Evolutionary conservation across 108 stramenopile species (phyloP).

Genomic region (Bacterosira constricta): DNA sequence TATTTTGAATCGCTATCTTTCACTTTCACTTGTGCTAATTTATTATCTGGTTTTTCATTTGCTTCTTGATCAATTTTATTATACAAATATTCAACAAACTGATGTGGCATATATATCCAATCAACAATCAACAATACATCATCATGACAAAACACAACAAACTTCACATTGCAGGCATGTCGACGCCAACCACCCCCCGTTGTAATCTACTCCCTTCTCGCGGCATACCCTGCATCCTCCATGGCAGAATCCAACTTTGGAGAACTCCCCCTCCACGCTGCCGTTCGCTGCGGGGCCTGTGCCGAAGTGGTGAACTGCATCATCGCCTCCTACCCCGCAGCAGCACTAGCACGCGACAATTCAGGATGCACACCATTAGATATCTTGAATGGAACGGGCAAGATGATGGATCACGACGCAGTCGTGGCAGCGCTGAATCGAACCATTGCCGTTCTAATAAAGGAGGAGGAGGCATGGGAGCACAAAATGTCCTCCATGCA

Average conservation of each 20-base stretch:
- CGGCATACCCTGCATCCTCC: slow-evolving; percentile 54
- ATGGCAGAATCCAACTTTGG: slow-evolving; percentile 60
- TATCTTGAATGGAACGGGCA: slow-evolving; percentile 51
- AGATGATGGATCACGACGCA: slow-evolving; percentile 51
- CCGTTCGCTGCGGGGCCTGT: slow-evolving; percentile 62
- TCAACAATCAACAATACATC: not conserved
- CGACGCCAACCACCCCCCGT: slow-evolving; percentile 75
- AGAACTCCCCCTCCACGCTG: slow-evolving; percentile 66
- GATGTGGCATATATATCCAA: not conserved
- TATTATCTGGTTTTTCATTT: not conserved
- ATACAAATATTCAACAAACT: too few relatives aligned
- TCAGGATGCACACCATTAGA: slow-evolving; percentile 66
- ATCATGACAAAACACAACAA: not conserved
- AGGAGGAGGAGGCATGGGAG: slow-evolving; percentile 29
- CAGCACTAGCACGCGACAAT: slow-evolving; percentile 56
- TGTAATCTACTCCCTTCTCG: slow-evolving; percentile 59
- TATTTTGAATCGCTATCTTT: not conserved
- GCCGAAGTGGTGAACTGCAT: slow-evolving; percentile 70
- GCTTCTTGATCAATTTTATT: not conserved
- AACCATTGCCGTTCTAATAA: slow-evolving; percentile 26
- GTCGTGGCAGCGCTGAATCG: slow-evolving; percentile 41
- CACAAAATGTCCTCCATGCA: slow-evolving; percentile 37
- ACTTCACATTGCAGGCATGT: slow-evolving; percentile 57
- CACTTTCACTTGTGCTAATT: not conserved
- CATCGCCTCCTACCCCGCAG: slow-evolving; percentile 62